Conservation (phyloP, 1,139 yeast species). For the Suhomyces yuchorum region DNA sequence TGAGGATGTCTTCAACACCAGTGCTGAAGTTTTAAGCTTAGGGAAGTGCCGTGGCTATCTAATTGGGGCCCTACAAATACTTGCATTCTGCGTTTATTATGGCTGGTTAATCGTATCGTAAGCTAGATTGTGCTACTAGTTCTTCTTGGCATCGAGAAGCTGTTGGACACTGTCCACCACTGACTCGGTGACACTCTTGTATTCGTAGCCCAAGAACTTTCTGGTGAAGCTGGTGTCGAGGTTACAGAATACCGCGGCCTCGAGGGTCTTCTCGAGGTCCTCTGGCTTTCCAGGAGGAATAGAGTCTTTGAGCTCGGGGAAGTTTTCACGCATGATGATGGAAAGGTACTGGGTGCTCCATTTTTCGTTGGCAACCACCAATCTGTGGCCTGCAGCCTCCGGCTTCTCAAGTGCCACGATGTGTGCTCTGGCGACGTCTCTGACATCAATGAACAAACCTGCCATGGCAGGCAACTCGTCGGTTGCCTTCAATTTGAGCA, state of each 20-base stretch:
- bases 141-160: not conserved
- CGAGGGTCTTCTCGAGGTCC: not conserved
- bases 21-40: no score
- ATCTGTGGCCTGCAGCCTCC: constrained; percentile 14
- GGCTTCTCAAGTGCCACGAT: constrained; percentile 16
- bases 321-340: constrained; percentile 26
- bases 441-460: constrained; percentile 17
- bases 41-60: no score
- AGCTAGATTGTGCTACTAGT: not conserved
- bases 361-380: constrained; percentile 6
- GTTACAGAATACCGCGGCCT: not conserved
- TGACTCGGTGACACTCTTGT: constrained; percentile 12
- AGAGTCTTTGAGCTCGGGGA: constrained; percentile 8
- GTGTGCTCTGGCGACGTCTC: constrained; percentile 19
- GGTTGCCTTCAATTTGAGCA: constrained; percentile 17
- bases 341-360: constrained; percentile 31
- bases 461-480: constrained; percentile 13
- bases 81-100: no score
- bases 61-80: no score
- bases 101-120: not conserved
- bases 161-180: constrained; percentile 30
- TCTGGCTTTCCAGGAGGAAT: not conserved
- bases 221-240: constrained; percentile 40
- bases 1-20: no score
- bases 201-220: constrained; percentile 39